Base-by-base conservation (phyloP, 345 rosid species). In the Camelina sativa region DNA sequence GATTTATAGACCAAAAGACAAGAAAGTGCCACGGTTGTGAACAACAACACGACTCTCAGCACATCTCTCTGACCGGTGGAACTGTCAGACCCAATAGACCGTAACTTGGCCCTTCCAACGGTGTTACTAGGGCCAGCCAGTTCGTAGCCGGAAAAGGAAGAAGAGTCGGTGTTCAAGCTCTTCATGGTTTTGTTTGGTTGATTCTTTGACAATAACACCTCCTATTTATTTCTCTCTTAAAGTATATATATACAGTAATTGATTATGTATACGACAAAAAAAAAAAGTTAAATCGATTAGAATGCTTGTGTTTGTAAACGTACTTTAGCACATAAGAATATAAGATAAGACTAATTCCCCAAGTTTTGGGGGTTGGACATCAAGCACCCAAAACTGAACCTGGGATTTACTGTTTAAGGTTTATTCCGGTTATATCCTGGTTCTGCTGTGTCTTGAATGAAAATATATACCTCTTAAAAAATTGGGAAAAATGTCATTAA, bases 1-100 rank as follows among this genome's bases (percentile, higher is more conserved):
- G 65, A 69, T 43, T 43, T 43, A 17, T 56, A 69, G 30, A 69
- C 65, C 65, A 69, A 69, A 43, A 69, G 34, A 17, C 43, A 43
- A 30, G 73, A 69, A 28, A 56, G 65, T 41, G 53, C 65, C 16
- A 69, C 19, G 28, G 34, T 57, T 43, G 73, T 56, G 44, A 69
- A 2, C 10, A 69, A 57, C 32, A 69, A 44, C 17, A 56, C 30
- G 20, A 56, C 20, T 57, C 53, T 69, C 0, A 13, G 30, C 10
- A 57, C n/a, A 41, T 69, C 73, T 43, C 53, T 44, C 54, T 56
- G 20, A 17, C 64, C 30, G 3, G 23, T 69, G 2, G 52, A 28
- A 67, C 62, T 30, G 3, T 54, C 62, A 2, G 58, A 19, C 0
- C 47, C 32, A 12, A 17, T 19, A 65, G 51, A 23, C 44, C 38